These are phyloP conservation scores for Citrus cavaleriei DNA, from an alignment of 345 rosid species.

Conservation along the genomic window DNA sequence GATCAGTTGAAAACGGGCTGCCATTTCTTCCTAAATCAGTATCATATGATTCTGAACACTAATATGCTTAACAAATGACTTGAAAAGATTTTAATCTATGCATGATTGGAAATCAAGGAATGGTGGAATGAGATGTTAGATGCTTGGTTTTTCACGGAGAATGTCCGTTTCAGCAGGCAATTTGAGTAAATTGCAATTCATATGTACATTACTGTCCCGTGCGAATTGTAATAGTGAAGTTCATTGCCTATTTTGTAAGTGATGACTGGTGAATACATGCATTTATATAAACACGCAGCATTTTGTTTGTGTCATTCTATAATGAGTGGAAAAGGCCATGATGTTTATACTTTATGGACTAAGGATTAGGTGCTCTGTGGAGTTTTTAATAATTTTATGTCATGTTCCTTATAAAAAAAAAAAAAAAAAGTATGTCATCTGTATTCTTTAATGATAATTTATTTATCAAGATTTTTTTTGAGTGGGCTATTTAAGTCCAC, in stretches of 20 bases:
- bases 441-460: too few species aligned
- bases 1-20: neutral
- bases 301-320: too few species aligned
- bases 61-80: neutral
- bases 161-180: neutral
- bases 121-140: neutral
- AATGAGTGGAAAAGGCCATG: too few species aligned
- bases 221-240: neutral
- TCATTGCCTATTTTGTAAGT: neutral
- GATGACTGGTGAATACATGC: neutral
- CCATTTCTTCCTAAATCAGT: neutral
- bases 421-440: too few species aligned
- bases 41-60: neutral
- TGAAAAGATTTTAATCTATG: neutral
- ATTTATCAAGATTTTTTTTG: too few species aligned
- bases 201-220: neutral
- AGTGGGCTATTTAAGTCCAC: too few species aligned
- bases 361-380: too few species aligned
- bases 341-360: too few species aligned
- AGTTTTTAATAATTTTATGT: too few species aligned
- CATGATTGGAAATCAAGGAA: neutral
- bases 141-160: neutral
- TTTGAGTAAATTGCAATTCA: neutral
- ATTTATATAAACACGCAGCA: too few species aligned
- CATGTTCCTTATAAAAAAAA: too few species aligned